Conservation (phyloP, 2,329 filamentous ascomycete species). For the Exophiala dermatitidis region DNA sequence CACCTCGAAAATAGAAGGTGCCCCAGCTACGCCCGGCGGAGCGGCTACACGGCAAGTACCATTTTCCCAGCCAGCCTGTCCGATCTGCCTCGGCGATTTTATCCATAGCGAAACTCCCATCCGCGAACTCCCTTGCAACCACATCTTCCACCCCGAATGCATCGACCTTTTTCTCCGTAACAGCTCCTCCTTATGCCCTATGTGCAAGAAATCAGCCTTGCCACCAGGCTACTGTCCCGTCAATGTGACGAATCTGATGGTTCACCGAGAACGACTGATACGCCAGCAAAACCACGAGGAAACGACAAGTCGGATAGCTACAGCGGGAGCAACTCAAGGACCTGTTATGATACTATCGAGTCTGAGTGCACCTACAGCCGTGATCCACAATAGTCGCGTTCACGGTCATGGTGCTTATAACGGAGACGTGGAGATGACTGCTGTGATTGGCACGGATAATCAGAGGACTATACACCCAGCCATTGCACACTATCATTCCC, state of each 20-base stretch:
- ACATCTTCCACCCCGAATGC: slow-evolving; percentile 89
- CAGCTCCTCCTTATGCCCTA: slow-evolving; percentile 78
- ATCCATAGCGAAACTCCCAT: slow-evolving; percentile 63
- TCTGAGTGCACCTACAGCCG: too few relatives aligned
- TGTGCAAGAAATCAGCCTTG: slow-evolving; percentile 80
- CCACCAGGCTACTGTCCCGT: slow-evolving; percentile 59
- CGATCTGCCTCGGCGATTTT: slow-evolving; percentile 85
- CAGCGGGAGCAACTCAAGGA: too few relatives aligned
- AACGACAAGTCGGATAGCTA: too few relatives aligned
- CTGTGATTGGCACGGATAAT: too few relatives aligned
- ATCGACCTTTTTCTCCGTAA: slow-evolving; percentile 75
- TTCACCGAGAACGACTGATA: slow-evolving; percentile 67
- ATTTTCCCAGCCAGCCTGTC: slow-evolving; percentile 70
- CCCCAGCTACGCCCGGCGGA: slow-evolving; percentile 1
- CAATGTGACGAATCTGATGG: slow-evolving; percentile 76
- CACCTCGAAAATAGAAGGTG: slow-evolving; percentile 28
- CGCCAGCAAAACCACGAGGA: slow-evolving; percentile 30
- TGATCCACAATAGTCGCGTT: too few relatives aligned
- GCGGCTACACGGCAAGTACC: slow-evolving; percentile 27
- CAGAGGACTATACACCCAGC: too few relatives aligned
- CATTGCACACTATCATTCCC: too few relatives aligned
- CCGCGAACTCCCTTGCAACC: slow-evolving; percentile 77
- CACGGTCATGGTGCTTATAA: too few relatives aligned
- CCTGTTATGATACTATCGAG: too few relatives aligned
- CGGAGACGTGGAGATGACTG: too few relatives aligned